A percentile compares a stretch with the other conserved stretches of the same genome.
phyloP scores from a whole-genome alignment of 495 filamentous ascomycete species.

The Thermothielavioides terrestris region DNA sequence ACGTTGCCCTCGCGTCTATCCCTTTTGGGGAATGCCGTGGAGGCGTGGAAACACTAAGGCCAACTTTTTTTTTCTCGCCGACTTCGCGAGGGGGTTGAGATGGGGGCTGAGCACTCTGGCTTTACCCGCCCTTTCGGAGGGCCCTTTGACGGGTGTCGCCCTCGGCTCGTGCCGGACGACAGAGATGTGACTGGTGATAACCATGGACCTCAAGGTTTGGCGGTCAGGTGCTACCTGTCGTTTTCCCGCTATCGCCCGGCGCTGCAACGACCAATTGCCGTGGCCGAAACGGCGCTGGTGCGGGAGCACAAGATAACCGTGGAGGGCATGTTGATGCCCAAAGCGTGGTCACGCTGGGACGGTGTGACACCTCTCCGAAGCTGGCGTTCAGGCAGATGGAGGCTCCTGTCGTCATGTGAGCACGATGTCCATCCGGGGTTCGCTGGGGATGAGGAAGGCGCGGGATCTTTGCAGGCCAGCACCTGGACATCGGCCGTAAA shows the following conservation, averaged over 20 bases:
- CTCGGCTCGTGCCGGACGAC: not conserved
- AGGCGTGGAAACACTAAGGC: not conserved
- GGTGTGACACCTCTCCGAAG: not conserved
- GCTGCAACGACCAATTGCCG: not conserved
- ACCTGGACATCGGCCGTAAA: too few relatives aligned
- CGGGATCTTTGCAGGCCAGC: not conserved
- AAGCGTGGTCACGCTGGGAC: not conserved
- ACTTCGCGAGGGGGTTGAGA: not conserved
- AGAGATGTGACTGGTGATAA: not conserved
- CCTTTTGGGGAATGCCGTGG: not conserved
- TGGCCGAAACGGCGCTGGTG: not conserved
- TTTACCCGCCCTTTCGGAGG: too few relatives aligned
- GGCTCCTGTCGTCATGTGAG: not conserved
- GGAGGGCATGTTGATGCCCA: constrained; percentile 2
- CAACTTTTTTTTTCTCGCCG: too few relatives aligned
- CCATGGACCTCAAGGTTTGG: not conserved
- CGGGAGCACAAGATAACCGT: constrained; percentile 2
- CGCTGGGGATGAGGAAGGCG: not conserved
- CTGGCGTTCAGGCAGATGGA: not conserved
- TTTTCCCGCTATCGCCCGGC: not conserved
- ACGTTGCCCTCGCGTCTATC: not conserved
- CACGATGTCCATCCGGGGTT: not conserved
- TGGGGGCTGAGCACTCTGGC: too few relatives aligned
- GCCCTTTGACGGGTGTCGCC: not conserved
- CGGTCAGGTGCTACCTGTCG: not conserved